phyloP scores from a whole-genome alignment of 139 green algal genomes.

The Micractinium conductrix region DNA sequence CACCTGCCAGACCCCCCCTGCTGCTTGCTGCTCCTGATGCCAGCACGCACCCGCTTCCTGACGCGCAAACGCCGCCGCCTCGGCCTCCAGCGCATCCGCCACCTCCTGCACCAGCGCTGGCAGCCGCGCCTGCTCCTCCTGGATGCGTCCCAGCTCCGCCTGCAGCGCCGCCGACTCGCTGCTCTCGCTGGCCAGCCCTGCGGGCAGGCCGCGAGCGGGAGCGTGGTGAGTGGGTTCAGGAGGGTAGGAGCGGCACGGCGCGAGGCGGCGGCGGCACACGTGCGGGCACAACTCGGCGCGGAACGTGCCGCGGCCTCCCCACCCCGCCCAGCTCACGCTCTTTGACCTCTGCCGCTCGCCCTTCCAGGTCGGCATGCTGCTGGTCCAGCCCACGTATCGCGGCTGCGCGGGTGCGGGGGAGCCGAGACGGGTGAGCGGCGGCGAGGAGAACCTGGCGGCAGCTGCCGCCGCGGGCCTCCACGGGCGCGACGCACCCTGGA shows the following conservation, averaged over 20 bases:
- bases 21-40: neutral
- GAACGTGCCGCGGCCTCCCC: too few species aligned
- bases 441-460: neutral
- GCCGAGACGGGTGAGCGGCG: neutral
- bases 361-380: conserved; percentile 23
- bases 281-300: too few species aligned
- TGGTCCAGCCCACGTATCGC: conserved; percentile 31
- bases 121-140: conserved; percentile 26
- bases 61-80: conserved; percentile 27
- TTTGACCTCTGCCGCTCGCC: conserved; percentile 17
- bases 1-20: neutral
- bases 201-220: neutral
- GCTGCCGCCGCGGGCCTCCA: neutral
- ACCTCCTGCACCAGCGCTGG: conserved; percentile 33
- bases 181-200: conserved; percentile 32
- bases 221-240: neutral
- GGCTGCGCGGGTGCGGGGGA: conserved; percentile 3
- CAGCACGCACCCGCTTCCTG: conserved; percentile 27
- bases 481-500: conserved; percentile 21
- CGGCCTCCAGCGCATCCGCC: conserved; percentile 30
- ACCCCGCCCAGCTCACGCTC: conserved; percentile 17
- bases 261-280: neutral
- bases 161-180: conserved; percentile 26
- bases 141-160: conserved; percentile 25
- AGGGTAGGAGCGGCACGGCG: neutral